Percentiles rank a stretch among this genome's conserved stretches.
phyloP scores from a whole-genome alignment of 495 filamentous ascomycete species.

The Bathelium albidoporum region DNA sequence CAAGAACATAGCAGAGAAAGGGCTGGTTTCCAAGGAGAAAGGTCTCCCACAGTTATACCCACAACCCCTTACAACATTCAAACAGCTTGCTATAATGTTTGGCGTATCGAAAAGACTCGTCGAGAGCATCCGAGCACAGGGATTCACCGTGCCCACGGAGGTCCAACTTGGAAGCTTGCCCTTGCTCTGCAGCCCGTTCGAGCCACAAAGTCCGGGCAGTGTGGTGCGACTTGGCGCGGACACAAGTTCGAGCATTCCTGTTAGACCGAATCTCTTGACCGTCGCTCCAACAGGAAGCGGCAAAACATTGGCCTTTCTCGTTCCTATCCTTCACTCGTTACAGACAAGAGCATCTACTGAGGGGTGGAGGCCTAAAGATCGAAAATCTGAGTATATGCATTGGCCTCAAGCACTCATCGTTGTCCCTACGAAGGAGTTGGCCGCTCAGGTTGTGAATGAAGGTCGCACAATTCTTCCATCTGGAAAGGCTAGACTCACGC shows the following conservation, averaged over 20 bases:
- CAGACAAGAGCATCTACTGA: slow-evolving; percentile 28
- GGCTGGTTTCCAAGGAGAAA: slow-evolving; percentile 30
- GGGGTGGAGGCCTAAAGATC: slow-evolving; percentile 35
- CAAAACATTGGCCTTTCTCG: slow-evolving; percentile 90
- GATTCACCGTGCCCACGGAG: slow-evolving; percentile 79
- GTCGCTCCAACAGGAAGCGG: slow-evolving; percentile 94
- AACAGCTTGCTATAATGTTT: slow-evolving; percentile 57
- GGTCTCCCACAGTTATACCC: slow-evolving; percentile 54
- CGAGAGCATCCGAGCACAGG: slow-evolving; percentile 72
- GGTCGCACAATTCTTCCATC: slow-evolving; percentile 67
- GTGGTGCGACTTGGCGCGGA: background rate
- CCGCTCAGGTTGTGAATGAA: slow-evolving; percentile 85
- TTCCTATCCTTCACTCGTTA: slow-evolving; percentile 70
- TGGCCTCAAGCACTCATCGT: slow-evolving; percentile 51
- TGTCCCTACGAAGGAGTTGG: slow-evolving; percentile 87
- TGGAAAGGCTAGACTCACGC: slow-evolving; percentile 67
- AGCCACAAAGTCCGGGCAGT: background rate
- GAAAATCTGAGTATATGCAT: background rate
- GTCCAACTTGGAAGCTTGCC: slow-evolving; percentile 84
- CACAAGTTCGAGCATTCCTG: slow-evolving; percentile 9
- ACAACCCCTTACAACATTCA: slow-evolving; percentile 69
- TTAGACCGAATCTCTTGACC: slow-evolving; percentile 59
- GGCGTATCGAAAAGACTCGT: slow-evolving; percentile 58
- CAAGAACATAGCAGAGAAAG: slow-evolving; percentile 35
- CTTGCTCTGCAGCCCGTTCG: slow-evolving; percentile 47